Evolutionary conservation across 495 filamentous ascomycete genomes (phyloP), one percentile per base, ranked within the genome.

Genomic region (Oidiodendron maius): DNA sequence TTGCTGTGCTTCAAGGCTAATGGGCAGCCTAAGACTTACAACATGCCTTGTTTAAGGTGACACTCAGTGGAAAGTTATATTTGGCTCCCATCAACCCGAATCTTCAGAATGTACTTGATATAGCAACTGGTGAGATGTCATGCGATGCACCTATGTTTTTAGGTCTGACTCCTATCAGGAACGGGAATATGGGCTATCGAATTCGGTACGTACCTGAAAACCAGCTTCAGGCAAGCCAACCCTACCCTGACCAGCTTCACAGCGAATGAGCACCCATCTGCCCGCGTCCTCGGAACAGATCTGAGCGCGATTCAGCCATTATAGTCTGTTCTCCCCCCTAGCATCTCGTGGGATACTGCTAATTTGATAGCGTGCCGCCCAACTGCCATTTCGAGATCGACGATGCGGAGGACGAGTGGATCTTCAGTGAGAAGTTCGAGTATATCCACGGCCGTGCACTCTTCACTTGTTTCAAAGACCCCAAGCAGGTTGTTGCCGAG

Each of bases 401-500:
- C 58, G 73, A 79, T 52, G 66, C 66, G n/a, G 71, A 77, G 52
- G 63, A 74, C 34, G 57, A 65, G 1, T 79, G 75, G 75, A 50
- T 65, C 3, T 77, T 61, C 54, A 25, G 44, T 8, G 46, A 64
- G 15, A 51, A 53, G 35, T 75, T 77, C 52, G 72, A 77, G 59
- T 70, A 63, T 48, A 64, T 79, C 40, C 72, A 77, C 58, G 50
- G 59, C 9, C 64, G 75, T n/a, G 49, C 64, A 18, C 59, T 76
- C 52, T 53, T 61, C 17, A 63, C 63, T 53, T 71, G 59, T 41
- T 70, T 76, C 28, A 32, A 28, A 17, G 10, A 28, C 8, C 32
- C 35, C 24, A 25, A 21, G 5, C 26, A 26, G 3, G 20, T 46
- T 9, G 18, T 42, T 13, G 20, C 4, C 32, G 46, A 18, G 21